Evolutionary conservation across 140 eudicot species (phyloP).

Genomic region (Flaveria floridana): DNA sequence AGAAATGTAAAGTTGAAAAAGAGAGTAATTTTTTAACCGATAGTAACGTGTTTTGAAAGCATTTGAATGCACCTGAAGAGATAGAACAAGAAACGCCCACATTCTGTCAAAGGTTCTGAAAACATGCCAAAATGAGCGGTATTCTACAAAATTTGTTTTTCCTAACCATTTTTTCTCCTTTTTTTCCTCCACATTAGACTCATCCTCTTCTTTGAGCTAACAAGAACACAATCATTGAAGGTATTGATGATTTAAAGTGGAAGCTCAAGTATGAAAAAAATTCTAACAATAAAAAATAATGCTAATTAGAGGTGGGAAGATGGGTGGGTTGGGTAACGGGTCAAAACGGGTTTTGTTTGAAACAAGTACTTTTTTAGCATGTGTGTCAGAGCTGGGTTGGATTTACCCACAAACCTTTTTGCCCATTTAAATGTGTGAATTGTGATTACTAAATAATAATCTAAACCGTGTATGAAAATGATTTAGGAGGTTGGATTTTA

Average conservation of each 20-base stretch:
- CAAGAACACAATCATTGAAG: slow-evolving; percentile 19
- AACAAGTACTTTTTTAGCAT: neutral
- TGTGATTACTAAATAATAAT: neutral
- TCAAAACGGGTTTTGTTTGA: neutral
- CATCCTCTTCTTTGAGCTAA: slow-evolving; percentile 35
- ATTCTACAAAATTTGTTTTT: slow-evolving; percentile 90
- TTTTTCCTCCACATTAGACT: slow-evolving; percentile 39
- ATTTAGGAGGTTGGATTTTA: neutral
- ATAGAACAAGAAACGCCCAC: slow-evolving; percentile 87
- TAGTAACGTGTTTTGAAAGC: slow-evolving; percentile 9
- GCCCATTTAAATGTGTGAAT: neutral
- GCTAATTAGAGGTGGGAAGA: slow-evolving; percentile 11
- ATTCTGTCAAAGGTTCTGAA: slow-evolving; percentile 97
- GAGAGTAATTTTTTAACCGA: neutral
- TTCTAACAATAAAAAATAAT: slow-evolving; percentile 11
- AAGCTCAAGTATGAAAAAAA: neutral
- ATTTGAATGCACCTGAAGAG: slow-evolving; percentile 74
- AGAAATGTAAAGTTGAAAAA: slow-evolving; percentile 17
- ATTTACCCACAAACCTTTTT: slow-evolving; percentile 7
- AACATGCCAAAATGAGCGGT: slow-evolving; percentile 90
- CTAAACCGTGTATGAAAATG: too few relatives aligned
- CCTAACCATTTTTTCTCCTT: slow-evolving; percentile 80
- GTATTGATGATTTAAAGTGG: slow-evolving; percentile 4
- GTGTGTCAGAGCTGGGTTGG: neutral
- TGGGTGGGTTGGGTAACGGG: neutral